Percentiles rank a stretch among this genome's conserved stretches.
Evolutionary conservation across 139 green algal genomes (phyloP).

Genomic region (Haematococcus lacustris): DNA sequence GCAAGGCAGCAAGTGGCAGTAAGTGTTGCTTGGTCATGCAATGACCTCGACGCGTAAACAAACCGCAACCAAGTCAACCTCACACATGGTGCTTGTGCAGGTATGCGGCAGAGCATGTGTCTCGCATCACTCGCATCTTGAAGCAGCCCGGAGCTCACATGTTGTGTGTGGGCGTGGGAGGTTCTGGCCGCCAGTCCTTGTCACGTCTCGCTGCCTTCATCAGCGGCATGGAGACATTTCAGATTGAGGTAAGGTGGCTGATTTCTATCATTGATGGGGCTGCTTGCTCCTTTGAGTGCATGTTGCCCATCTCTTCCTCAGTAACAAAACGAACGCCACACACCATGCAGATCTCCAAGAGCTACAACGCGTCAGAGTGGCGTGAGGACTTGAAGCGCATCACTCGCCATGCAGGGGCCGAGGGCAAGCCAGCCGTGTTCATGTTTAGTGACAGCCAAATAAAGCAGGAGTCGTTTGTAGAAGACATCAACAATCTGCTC

Average conservation of each 20-base stretch:
- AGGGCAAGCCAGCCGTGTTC: slow-evolving; percentile 50
- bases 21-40: too few species aligned
- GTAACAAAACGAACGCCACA: too few species aligned
- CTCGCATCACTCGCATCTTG: slow-evolving; percentile 39
- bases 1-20: too few species aligned
- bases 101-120: slow-evolving; percentile 71
- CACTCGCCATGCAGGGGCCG: slow-evolving; percentile 40
- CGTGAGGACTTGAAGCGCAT: slow-evolving; percentile 69
- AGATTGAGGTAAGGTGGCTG: slow-evolving; percentile 28
- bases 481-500: slow-evolving; percentile 83
- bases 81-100: too few species aligned
- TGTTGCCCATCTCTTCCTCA: slow-evolving; percentile 8
- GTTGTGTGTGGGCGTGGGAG: slow-evolving; percentile 73
- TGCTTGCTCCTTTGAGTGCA: not conserved
- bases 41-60: too few species aligned
- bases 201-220: slow-evolving; percentile 67
- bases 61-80: too few species aligned
- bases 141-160: slow-evolving; percentile 52
- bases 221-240: slow-evolving; percentile 59
- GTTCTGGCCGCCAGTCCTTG: slow-evolving; percentile 61
- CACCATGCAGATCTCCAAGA: slow-evolving; percentile 74
- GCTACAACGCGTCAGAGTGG: slow-evolving; percentile 61
- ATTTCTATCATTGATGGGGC: not conserved
- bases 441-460: slow-evolving; percentile 75
- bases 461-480: slow-evolving; percentile 67